A percentile compares a stretch with the other conserved stretches of the same genome.
Evolutionary conservation across 441 rosid genomes (phyloP).

Genomic region (Pelargonium fulgidum): DNA sequence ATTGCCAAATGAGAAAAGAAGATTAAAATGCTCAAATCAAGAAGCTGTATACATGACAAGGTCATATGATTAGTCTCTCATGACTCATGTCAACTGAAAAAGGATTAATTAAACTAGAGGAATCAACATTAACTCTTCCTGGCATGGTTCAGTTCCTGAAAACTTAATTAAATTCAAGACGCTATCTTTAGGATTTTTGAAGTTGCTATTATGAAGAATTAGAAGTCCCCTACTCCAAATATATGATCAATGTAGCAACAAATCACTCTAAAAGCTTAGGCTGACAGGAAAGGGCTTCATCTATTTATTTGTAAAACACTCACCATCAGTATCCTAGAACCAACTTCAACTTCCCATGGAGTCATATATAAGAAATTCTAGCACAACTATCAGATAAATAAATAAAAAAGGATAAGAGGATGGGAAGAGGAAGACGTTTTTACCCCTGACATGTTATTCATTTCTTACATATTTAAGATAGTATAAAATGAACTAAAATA

Average conservation of each 20-base stretch:
- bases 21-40: neutral
- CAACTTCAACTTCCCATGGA: neutral
- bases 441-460: neutral
- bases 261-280: neutral
- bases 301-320: neutral
- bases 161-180: neutral
- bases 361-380: too few species aligned
- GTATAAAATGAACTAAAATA: too few species aligned
- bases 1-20: too few species aligned
- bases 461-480: neutral
- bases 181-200: neutral
- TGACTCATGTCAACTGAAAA: neutral
- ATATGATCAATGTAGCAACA: neutral
- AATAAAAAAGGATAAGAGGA: neutral
- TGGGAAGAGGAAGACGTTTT: neutral
- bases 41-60: neutral
- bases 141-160: neutral
- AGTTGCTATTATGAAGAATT: neutral
- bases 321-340: neutral
- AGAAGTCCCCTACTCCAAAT: too few species aligned
- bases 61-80: neutral
- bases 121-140: neutral
- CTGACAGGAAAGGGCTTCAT: neutral
- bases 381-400: neutral
- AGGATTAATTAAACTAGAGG: neutral